These are phyloP conservation scores for Mycosphaerella sp. DNA, from an alignment of 2,329 filamentous ascomycete species.

Conservation along the genomic window DNA sequence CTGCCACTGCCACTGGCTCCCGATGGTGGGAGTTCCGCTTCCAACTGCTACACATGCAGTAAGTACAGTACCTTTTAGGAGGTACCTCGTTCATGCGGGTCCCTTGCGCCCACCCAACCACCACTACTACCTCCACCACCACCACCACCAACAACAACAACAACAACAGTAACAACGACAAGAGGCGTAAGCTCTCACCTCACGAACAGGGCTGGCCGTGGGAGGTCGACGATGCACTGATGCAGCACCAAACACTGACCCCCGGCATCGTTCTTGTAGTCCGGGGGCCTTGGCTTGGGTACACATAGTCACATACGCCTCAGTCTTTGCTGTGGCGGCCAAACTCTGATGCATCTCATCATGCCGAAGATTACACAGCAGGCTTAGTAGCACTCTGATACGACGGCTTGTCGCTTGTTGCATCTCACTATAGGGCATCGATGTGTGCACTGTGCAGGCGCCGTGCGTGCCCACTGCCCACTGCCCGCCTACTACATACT, in stretches of 20 bases:
- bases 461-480: not conserved
- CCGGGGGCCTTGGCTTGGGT: not conserved
- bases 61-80: too few species aligned
- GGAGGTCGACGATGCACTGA: too few species aligned
- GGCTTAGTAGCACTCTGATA: conserved; percentile 2
- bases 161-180: not conserved
- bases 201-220: too few species aligned
- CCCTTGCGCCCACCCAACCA: too few species aligned
- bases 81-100: too few species aligned
- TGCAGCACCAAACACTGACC: not conserved
- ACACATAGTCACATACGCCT: too few species aligned
- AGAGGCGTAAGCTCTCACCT: not conserved
- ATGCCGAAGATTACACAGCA: conserved; percentile 7
- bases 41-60: too few species aligned
- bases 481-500: too few species aligned
- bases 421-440: not conserved
- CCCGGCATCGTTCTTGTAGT: not conserved
- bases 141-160: too few species aligned
- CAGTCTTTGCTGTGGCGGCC: not conserved
- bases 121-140: too few species aligned
- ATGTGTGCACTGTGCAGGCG: conserved; percentile 3
- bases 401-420: not conserved
- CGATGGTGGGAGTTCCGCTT: too few species aligned
- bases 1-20: not conserved
- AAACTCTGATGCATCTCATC: not conserved